Evolutionary conservation across 768 basidiomycete species (phyloP).

Genomic region (Calocera cornea): DNA sequence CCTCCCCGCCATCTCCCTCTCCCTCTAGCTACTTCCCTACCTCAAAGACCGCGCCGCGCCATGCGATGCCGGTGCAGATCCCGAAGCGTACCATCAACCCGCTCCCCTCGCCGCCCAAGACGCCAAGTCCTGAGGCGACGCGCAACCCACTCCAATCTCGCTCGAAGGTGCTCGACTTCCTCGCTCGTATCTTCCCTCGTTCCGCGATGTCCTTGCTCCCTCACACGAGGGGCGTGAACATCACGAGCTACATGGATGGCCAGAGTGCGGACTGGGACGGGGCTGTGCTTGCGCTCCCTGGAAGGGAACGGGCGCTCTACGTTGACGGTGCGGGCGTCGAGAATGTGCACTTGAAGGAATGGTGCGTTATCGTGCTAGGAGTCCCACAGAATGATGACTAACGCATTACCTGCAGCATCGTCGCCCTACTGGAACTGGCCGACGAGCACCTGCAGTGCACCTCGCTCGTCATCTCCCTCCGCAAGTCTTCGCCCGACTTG

Average conservation of each 20-base stretch:
- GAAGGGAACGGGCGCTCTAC: constrained; percentile 54
- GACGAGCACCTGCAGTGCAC: constrained; percentile 70
- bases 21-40: constrained; percentile 6
- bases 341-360: constrained; percentile 67
- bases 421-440: constrained; percentile 75
- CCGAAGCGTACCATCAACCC: constrained; percentile 45
- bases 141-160: not conserved
- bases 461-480: constrained; percentile 66
- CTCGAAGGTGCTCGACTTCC: constrained; percentile 40
- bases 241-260: constrained; percentile 37
- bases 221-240: constrained; percentile 60
- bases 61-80: constrained; percentile 7
- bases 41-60: not conserved
- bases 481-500: constrained; percentile 55
- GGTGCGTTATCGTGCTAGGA: constrained; percentile 33
- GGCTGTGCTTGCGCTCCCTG: constrained; percentile 58
- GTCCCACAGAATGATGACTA: constrained; percentile 5
- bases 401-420: constrained; percentile 40
- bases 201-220: constrained; percentile 53
- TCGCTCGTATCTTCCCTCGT: constrained; percentile 65
- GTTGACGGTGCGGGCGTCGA: constrained; percentile 75
- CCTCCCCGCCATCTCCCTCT: constrained; percentile 2
- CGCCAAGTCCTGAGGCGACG: not conserved
- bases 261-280: constrained; percentile 55
- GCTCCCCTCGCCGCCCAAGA: constrained; percentile 3